Base-by-base conservation (phyloP, 768 basidiomycete species). In the Scleroderma citrinum region DNA sequence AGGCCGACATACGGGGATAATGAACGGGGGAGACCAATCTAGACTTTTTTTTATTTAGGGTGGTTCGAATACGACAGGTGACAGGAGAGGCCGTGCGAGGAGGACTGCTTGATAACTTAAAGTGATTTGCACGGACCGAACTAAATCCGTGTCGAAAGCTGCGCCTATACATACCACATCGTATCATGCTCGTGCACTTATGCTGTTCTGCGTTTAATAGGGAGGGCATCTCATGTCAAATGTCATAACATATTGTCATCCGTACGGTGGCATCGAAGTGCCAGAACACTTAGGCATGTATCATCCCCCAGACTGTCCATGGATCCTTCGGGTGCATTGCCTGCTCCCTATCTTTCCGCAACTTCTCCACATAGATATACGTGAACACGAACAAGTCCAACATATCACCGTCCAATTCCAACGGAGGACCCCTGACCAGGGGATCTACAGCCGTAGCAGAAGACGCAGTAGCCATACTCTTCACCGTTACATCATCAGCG, bases 321-420 rank as follows among this genome's bases (percentile, higher is more conserved):
- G 37, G 38, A 31, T 41, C 50, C 29, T 47, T 51, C 20, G 40
- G 48, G 17, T 52, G 40, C 16, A 32, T 45, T 13, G 17, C 39
- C 12, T 50, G 44, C 46, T 62, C 60, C 35, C 52, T 49, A 35
- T 59, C 57, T 30, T 58, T 59, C 34, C 62, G 54, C 40, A 61
- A 34, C 19, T 59, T 63, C 38, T 65, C 59, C 21, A 60, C 52
- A 40, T 60, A 66, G 19, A 61, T 53, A 19, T 63, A 65, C 1
- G 66, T 65, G 39, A 64, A 49, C 30, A 66, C 24, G 26, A 68
- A 60, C 31, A 65, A 43, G 39, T 65, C 67, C 14, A 62, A 19
- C 47, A 65, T 60, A 7, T 31, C 26, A 11, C 37, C 31, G 43
- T 52, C 34, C 23, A 30, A 13, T 13, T 40, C 26, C 11, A 35